Evolutionary conservation across 2,329 filamentous ascomycete genomes (phyloP).

Genomic region (Exophiala aquamarina): DNA sequence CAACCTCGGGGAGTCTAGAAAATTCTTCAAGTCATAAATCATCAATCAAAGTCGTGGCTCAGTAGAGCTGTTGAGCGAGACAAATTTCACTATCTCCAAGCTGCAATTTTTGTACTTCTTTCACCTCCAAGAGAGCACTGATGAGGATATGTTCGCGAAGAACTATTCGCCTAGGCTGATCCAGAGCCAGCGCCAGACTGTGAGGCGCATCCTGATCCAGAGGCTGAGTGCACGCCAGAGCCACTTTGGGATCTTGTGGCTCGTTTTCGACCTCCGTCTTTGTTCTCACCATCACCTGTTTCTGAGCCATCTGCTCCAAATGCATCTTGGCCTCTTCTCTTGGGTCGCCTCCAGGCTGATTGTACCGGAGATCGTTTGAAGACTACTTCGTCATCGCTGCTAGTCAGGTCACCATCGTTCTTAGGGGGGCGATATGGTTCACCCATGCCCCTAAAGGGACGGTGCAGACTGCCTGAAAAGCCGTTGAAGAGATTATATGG

Average conservation of each 20-base stretch:
- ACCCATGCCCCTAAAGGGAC: constrained; percentile 14
- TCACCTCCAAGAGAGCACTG: no score
- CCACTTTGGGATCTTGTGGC: constrained; percentile 14
- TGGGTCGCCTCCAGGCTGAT: constrained; percentile 25
- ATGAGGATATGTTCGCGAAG: no score
- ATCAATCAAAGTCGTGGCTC: no score
- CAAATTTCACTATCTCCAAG: no score
- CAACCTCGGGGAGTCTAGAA: no score
- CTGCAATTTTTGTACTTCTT: no score
- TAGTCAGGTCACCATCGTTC: constrained; percentile 17
- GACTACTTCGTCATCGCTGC: constrained; percentile 29
- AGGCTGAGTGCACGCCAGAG: constrained; percentile 8
- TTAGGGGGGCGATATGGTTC: constrained; percentile 4
- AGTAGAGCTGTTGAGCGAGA: no score
- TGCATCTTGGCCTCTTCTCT: constrained; percentile 27
- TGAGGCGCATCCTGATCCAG: constrained; percentile 10
- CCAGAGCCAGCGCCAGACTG: constrained; percentile 11
- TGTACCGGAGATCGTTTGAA: constrained; percentile 24
- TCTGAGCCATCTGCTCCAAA: constrained; percentile 23
- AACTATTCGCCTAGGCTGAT: constrained; percentile 3
- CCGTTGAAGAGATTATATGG: constrained; percentile 25
- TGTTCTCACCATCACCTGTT: constrained; percentile 17
- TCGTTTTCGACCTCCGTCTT: constrained; percentile 18
- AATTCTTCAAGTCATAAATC: no score
- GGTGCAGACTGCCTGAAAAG: constrained; percentile 26